A percentile compares a stretch with the other conserved stretches of the same genome.
Evolutionary conservation across 2,329 filamentous ascomycete species (phyloP).

Genomic region (Rutstroemia sp.): DNA sequence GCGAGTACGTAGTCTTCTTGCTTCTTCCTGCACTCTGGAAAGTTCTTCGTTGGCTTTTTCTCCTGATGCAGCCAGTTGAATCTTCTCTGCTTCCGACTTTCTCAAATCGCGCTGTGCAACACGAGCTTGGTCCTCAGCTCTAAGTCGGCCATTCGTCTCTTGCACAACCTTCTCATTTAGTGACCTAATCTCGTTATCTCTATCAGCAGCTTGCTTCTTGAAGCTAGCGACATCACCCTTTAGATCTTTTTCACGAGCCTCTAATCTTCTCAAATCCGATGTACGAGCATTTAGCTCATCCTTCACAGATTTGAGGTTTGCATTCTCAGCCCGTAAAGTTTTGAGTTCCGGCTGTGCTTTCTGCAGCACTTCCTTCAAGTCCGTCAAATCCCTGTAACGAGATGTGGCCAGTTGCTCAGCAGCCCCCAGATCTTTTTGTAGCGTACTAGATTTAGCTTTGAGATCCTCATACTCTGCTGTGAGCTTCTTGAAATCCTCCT

Average conservation of each 20-base stretch:
- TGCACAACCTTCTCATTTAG: slow-evolving; percentile 72
- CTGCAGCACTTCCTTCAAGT: slow-evolving; percentile 70
- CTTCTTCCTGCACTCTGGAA: slow-evolving; percentile 63
- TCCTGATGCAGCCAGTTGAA: slow-evolving; percentile 64
- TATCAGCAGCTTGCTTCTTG: slow-evolving; percentile 63
- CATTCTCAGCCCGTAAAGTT: slow-evolving; percentile 68
- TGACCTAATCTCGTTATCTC: slow-evolving; percentile 68
- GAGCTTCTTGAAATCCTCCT: slow-evolving; percentile 30
- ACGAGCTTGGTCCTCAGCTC: slow-evolving; percentile 72
- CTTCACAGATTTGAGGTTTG: slow-evolving; percentile 64
- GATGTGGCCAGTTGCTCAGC: slow-evolving; percentile 80
- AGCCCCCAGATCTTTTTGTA: slow-evolving; percentile 79
- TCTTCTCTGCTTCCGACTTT: slow-evolving; percentile 69
- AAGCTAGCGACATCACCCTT: slow-evolving; percentile 64
- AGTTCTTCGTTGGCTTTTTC: slow-evolving; percentile 69
- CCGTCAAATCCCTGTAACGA: slow-evolving; percentile 80
- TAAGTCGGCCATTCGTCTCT: slow-evolving; percentile 63
- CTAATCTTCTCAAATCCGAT: slow-evolving; percentile 64
- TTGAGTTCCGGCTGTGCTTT: slow-evolving; percentile 84
- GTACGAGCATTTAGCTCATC: slow-evolving; percentile 61
- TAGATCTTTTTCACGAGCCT: slow-evolving; percentile 76
- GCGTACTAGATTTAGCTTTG: slow-evolving; percentile 57
- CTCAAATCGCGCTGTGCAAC: slow-evolving; percentile 70
- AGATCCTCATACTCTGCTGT: slow-evolving; percentile 57
- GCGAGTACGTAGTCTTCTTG: slow-evolving; percentile 55